phyloP scores from a whole-genome alignment of 1,284 basidiomycete genomes.

The Inonotus hispidus region DNA sequence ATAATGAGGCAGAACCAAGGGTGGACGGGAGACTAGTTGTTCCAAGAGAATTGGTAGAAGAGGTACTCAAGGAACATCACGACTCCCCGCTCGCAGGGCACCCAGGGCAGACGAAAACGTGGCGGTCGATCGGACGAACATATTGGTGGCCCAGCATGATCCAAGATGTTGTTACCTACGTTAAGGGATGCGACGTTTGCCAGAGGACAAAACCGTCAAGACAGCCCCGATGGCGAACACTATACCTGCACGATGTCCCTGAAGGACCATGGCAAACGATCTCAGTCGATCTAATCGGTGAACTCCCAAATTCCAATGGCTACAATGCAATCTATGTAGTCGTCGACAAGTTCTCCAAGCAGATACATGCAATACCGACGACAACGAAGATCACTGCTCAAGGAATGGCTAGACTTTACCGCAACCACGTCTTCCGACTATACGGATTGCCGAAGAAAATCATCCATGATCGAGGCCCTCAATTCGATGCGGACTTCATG shows the following conservation, averaged over 20 bases:
- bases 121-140: background rate
- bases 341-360: background rate
- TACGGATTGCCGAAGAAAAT: background rate
- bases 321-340: background rate
- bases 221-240: background rate
- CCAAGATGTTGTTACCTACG: background rate
- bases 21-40: background rate
- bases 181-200: background rate
- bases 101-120: background rate
- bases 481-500: background rate
- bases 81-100: background rate
- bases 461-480: background rate
- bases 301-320: background rate
- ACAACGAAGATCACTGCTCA: background rate
- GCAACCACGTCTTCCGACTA: background rate
- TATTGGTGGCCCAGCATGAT: background rate
- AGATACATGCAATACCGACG: background rate
- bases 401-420: background rate
- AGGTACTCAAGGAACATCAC: background rate
- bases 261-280: background rate
- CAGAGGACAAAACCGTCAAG: background rate
- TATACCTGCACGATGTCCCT: background rate
- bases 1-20: background rate
- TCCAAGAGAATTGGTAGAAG: background rate
- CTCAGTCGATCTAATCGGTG: background rate